Conservation (phyloP, 129 eudicot genomes). For the Flaveria brownii region DNA sequence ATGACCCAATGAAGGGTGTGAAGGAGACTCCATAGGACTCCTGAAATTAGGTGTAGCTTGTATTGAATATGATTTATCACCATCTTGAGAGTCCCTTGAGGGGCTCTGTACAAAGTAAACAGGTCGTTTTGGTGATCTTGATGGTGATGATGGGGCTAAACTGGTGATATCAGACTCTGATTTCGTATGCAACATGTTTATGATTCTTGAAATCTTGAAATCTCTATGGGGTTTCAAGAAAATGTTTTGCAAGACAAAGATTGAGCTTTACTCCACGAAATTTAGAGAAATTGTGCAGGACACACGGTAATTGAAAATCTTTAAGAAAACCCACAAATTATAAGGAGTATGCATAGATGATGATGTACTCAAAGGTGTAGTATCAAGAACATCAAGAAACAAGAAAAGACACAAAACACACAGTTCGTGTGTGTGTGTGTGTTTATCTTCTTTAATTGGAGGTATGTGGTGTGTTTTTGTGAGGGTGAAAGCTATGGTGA, state of each 20-base stretch:
- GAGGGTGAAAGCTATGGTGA: conserved; percentile 15
- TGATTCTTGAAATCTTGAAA: background rate
- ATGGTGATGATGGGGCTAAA: conserved; percentile 94
- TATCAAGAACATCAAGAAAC: background rate
- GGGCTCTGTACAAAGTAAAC: conserved; percentile 94
- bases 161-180: conserved; percentile 94
- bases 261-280: conserved; percentile 6
- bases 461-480: background rate
- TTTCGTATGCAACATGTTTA: conserved; percentile 73
- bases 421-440: conserved; percentile 14
- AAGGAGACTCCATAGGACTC: conserved; percentile 94
- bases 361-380: background rate
- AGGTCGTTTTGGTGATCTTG: conserved; percentile 85
- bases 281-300: too few relatives aligned
- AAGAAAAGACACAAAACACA: conserved; percentile 4
- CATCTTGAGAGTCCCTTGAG: conserved; percentile 95
- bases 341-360: background rate
- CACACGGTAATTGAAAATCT: background rate
- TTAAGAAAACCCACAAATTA: conserved; percentile 30
- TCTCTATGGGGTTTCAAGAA: background rate
- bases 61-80: conserved; percentile 84
- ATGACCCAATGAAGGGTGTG: conserved; percentile 87
- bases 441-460: background rate
- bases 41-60: conserved; percentile 83
- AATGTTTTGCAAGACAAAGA: conserved; percentile 8